Evolutionary conservation across 148 eudicot genomes (phyloP).

Genomic region (Rhododendron henanense): DNA sequence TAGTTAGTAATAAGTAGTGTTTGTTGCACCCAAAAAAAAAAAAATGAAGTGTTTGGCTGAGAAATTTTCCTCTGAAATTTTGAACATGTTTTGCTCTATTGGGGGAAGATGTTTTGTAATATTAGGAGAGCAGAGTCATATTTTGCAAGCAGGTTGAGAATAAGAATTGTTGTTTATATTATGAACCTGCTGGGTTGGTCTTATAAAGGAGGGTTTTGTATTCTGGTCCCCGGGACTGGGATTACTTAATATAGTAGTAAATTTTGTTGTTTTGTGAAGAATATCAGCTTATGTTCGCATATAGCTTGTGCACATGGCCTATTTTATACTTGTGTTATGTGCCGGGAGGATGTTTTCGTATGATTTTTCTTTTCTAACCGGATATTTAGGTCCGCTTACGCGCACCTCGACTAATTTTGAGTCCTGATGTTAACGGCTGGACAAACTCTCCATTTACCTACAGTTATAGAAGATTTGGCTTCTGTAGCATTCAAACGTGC

Average conservation of each 20-base stretch:
- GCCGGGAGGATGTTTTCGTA: not conserved
- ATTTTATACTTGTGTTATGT: not conserved
- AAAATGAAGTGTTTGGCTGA: not conserved
- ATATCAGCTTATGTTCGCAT: not conserved
- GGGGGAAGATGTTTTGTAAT: not conserved
- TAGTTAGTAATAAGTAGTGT: too few relatives aligned
- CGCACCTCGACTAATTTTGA: too few relatives aligned
- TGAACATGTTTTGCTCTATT: conserved; percentile 3
- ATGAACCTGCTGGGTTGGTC: not conserved
- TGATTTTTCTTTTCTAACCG: not conserved
- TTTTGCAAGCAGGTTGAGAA: not conserved
- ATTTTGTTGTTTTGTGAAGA: not conserved
- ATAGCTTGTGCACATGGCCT: not conserved
- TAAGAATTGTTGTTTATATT: not conserved
- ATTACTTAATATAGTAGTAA: not conserved
- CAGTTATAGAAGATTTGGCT: too few relatives aligned
- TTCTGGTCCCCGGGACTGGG: not conserved
- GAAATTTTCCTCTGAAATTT: not conserved
- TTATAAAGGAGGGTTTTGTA: not conserved
- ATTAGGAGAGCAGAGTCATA: not conserved
- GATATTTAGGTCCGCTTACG: too few relatives aligned
- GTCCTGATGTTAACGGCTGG: too few relatives aligned
- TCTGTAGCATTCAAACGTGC: too few relatives aligned
- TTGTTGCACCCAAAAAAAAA: too few relatives aligned
- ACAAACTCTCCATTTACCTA: too few relatives aligned